Evolutionary conservation across 2,329 filamentous ascomycete species (phyloP).

Genomic region (Hypoxylon sp.): DNA sequence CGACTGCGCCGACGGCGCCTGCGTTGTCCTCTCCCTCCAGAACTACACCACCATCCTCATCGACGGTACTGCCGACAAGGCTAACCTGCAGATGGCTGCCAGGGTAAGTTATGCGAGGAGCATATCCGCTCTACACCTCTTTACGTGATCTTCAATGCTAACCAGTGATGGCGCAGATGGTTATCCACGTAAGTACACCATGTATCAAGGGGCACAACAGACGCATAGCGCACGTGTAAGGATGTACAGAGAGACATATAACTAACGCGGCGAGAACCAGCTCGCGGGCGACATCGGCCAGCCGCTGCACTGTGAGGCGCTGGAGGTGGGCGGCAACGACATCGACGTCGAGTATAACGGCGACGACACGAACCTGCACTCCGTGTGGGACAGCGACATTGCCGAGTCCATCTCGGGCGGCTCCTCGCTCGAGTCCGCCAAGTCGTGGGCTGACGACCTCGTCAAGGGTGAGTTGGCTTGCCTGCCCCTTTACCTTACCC

Average conservation of each 20-base stretch:
- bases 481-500: neutral
- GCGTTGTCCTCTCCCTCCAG: constrained; percentile 63
- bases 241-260: neutral
- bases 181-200: constrained; percentile 44
- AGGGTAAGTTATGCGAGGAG: constrained; percentile 43
- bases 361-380: constrained; percentile 64
- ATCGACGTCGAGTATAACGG: constrained; percentile 62
- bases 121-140: too few species aligned
- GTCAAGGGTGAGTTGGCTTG: constrained; percentile 38
- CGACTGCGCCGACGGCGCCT: constrained; percentile 69
- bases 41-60: constrained; percentile 48
- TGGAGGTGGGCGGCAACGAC: constrained; percentile 63
- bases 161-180: constrained; percentile 34
- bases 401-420: constrained; percentile 55
- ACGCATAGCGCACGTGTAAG: neutral
- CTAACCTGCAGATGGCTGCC: constrained; percentile 48
- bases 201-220: constrained; percentile 6
- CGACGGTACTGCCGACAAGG: constrained; percentile 38
- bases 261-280: constrained; percentile 45
- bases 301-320: constrained; percentile 61
- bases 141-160: constrained; percentile 21
- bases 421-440: constrained; percentile 46
- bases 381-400: constrained; percentile 68
- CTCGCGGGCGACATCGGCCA: constrained; percentile 66
- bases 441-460: constrained; percentile 50